Evolutionary conservation across 139 green algal genomes (phyloP).

Genomic region (Asterochloris sp.): DNA sequence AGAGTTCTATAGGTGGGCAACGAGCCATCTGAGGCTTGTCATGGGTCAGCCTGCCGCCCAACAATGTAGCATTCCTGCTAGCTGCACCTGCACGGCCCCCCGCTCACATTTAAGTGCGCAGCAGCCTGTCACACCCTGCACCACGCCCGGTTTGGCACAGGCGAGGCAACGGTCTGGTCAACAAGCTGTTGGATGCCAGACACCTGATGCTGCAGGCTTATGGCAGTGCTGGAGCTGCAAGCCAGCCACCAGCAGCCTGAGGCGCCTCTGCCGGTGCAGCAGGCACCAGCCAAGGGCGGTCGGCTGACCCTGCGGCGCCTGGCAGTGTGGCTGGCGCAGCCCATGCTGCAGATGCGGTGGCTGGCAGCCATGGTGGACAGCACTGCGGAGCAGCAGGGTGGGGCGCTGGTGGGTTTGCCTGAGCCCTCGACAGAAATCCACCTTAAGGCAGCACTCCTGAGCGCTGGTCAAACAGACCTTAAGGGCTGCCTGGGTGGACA

Average conservation of each 20-base stretch:
- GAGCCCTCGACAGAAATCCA: background rate
- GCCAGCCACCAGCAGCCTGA: conserved; percentile 6
- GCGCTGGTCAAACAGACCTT: background rate
- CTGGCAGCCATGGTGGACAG: conserved; percentile 73
- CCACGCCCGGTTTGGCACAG: too few species aligned
- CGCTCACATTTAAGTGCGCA: too few species aligned
- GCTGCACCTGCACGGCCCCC: too few species aligned
- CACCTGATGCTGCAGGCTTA: conserved; percentile 38
- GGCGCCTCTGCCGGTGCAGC: background rate
- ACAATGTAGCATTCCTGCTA: too few species aligned
- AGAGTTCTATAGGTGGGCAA: conserved; percentile 57
- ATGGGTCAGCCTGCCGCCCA: too few species aligned
- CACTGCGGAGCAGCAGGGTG: conserved; percentile 42
- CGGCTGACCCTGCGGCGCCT: conserved; percentile 84
- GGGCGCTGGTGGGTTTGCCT: conserved; percentile 52
- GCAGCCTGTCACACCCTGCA: too few species aligned
- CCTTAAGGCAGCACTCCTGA: background rate
- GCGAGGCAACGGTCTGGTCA: too few species aligned
- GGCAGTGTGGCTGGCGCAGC: conserved; percentile 81
- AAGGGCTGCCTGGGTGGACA: background rate
- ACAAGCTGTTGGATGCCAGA: too few species aligned
- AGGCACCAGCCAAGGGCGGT: conserved; percentile 14
- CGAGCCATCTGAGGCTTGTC: too few species aligned
- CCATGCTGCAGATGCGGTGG: conserved; percentile 67
- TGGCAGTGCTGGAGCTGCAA: conserved; percentile 85